A percentile compares a stretch with the other conserved stretches of the same genome.
Conservation (phyloP, 1,139 yeast species). For the Meyerozyma carpophila region DNA sequence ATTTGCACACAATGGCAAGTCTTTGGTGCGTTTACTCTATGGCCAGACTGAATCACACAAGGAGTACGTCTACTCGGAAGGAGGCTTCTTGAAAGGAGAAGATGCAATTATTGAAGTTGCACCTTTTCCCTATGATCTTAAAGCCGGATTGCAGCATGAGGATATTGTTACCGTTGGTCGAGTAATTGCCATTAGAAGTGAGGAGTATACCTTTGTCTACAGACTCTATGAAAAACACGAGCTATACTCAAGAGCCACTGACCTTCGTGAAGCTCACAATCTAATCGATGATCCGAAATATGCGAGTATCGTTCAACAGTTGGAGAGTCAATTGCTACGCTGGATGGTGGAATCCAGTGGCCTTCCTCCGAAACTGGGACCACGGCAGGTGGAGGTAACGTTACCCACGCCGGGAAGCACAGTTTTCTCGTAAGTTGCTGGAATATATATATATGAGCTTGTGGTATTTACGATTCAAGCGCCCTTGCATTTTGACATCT, state of each 20-base stretch:
- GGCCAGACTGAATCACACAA: slow-evolving; percentile 1
- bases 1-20: slow-evolving; percentile 11
- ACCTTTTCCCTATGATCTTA: slow-evolving; percentile 5
- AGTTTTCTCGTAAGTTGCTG: no score
- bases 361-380: not conserved
- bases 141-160: slow-evolving; percentile 5
- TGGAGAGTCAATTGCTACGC: not conserved
- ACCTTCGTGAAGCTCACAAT: slow-evolving; percentile 2
- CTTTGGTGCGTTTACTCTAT: slow-evolving; percentile 2
- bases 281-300: not conserved
- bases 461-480: no score
- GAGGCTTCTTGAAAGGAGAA: slow-evolving; percentile 4
- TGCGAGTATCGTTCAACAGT: not conserved
- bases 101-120: slow-evolving; percentile 5
- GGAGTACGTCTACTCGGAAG: slow-evolving; percentile 5
- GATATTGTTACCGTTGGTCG: slow-evolving; percentile 8
- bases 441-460: no score
- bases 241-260: slow-evolving; percentile 8
- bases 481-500: no score
- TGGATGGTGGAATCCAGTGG: slow-evolving; percentile 1
- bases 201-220: slow-evolving; percentile 10
- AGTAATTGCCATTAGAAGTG: slow-evolving; percentile 8
- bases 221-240: slow-evolving; percentile 11
- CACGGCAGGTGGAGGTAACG: not conserved
- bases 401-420: not conserved